Conservation (phyloP, 129 eudicot genomes). For the Arctium minus region DNA sequence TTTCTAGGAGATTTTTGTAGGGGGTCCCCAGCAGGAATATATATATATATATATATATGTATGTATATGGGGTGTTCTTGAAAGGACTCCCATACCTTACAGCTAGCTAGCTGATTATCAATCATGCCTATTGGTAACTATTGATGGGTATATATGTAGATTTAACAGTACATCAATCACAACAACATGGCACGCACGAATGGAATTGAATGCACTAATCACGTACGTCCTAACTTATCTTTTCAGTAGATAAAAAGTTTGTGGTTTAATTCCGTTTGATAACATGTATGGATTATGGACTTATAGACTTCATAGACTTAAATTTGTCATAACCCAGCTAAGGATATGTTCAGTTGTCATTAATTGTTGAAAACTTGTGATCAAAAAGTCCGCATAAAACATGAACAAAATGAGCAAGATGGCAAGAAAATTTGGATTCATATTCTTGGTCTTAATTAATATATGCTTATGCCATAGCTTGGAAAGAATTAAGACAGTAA, state of each 20-base stretch:
- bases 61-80: neutral
- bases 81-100: conserved; percentile 6
- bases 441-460: too few relatives aligned
- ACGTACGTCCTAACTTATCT: neutral
- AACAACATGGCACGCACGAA: neutral
- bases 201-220: neutral
- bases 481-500: neutral
- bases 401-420: neutral
- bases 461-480: neutral
- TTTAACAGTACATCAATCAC: neutral
- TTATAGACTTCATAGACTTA: neutral
- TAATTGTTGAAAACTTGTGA: neutral
- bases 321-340: neutral
- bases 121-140: neutral
- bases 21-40: neutral
- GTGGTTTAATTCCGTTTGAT: neutral
- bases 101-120: neutral
- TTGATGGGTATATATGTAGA: neutral
- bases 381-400: neutral
- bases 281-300: neutral
- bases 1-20: conserved; percentile 7
- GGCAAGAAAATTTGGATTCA: neutral
- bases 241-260: neutral
- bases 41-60: neutral
- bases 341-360: neutral